Conservation (phyloP, 2,329 filamentous ascomycete genomes). For the Cladosporium sp. region DNA sequence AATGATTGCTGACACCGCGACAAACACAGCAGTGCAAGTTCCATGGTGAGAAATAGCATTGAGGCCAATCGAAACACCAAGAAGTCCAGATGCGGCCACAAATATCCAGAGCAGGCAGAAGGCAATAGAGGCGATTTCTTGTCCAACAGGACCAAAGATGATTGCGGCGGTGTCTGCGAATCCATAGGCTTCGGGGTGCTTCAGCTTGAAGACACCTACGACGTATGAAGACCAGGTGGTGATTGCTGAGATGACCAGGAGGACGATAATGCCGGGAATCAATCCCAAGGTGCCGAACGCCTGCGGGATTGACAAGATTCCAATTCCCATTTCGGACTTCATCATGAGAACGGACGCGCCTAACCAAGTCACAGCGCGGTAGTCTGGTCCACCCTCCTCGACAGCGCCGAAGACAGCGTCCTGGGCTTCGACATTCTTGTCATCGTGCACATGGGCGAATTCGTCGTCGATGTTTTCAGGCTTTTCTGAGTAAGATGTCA, state of each 20-base stretch:
- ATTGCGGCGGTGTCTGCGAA: conserved; percentile 60
- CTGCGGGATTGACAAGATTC: conserved; percentile 52
- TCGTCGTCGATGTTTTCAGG: conserved; percentile 14
- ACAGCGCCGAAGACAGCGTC: conserved; percentile 29
- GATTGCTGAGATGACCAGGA: conserved; percentile 45
- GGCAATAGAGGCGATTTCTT: conserved; percentile 48
- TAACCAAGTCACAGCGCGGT: conserved; percentile 41
- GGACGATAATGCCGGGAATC: conserved; percentile 50
- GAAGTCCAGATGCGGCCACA: conserved; percentile 12
- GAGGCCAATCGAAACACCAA: conserved; percentile 15
- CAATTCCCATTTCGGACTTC: conserved; percentile 50
- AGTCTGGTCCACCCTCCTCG: conserved; percentile 25
- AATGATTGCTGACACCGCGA: conserved; percentile 46
- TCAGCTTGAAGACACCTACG: conserved; percentile 55
- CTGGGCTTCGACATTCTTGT: conserved; percentile 24
- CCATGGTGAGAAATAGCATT: conserved; percentile 33
- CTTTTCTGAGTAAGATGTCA: conserved; percentile 11
- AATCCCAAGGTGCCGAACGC: conserved; percentile 51
- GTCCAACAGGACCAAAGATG: conserved; percentile 56
- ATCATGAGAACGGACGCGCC: conserved; percentile 50
- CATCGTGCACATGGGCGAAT: conserved; percentile 11
- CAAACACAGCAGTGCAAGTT: conserved; percentile 45
- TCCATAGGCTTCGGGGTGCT: conserved; percentile 58
- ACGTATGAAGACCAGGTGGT: conserved; percentile 55
- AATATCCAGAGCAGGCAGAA: conserved; percentile 19